Conservation (phyloP, 2,329 filamentous ascomycete species). For the Microthyrium microscopicum region DNA sequence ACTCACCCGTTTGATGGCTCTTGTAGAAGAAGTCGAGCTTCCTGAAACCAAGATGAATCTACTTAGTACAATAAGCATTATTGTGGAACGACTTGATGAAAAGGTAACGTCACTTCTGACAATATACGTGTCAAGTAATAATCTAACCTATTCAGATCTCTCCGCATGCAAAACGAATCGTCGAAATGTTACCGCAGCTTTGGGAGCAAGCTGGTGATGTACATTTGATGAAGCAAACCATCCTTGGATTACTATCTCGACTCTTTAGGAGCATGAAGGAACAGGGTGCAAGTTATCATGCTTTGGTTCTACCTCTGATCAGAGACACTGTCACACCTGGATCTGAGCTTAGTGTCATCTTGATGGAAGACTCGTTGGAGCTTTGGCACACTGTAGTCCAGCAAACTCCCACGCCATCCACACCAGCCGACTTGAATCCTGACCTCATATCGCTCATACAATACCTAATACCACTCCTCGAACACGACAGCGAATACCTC, state of each 20-base stretch:
- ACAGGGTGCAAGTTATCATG: conserved; percentile 1
- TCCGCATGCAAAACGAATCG: conserved; percentile 60
- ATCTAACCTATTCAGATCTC: conserved; percentile 29
- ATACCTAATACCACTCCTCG: conserved; percentile 29
- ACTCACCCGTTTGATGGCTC: conserved; percentile 52
- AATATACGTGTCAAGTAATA: not conserved
- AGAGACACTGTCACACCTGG: conserved; percentile 36
- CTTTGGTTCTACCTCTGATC: conserved; percentile 50
- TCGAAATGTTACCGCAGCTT: conserved; percentile 60
- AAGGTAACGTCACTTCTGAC: conserved; percentile 29
- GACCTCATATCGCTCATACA: conserved; percentile 25
- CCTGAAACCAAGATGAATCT: conserved; percentile 85
- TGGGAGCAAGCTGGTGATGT: conserved; percentile 80
- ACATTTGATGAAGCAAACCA: conserved; percentile 84
- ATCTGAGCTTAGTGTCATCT: conserved; percentile 44
- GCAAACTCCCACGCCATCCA: conserved; percentile 32
- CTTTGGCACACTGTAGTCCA: conserved; percentile 67
- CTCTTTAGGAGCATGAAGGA: conserved; percentile 72
- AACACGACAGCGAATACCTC: conserved; percentile 31
- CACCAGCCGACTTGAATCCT: conserved; percentile 19
- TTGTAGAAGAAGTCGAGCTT: conserved; percentile 65
- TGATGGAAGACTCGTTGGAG: conserved; percentile 83
- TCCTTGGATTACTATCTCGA: conserved; percentile 69
- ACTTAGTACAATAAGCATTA: conserved; percentile 65
- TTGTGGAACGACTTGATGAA: conserved; percentile 68